Evolutionary conservation across 108 stramenopile genomes (phyloP).

Genomic region (Nitzschia inconspicua): DNA sequence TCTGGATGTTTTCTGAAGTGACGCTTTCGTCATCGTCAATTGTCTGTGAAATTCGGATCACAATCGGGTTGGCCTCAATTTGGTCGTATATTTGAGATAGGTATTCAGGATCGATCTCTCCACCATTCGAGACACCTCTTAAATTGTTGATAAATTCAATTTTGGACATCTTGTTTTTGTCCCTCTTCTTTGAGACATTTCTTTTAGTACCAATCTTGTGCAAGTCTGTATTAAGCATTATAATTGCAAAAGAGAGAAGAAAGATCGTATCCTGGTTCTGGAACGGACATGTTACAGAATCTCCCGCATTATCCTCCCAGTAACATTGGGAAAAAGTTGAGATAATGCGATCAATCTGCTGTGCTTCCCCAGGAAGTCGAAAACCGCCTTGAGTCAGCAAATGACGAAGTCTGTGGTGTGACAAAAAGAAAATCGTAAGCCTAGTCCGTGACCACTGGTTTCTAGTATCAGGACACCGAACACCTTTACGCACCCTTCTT

Average conservation of each 20-base stretch:
- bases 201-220: conserved; percentile 66
- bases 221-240: conserved; percentile 98
- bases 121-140: conserved; percentile 59
- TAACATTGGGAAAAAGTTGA: conserved; percentile 91
- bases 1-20: background rate
- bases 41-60: conserved; percentile 15
- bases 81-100: conserved; percentile 75
- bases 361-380: conserved; percentile 95
- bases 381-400: conserved; percentile 91
- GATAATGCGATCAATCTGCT: conserved; percentile 91
- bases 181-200: conserved; percentile 35
- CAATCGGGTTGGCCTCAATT: conserved; percentile 71
- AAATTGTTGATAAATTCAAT: conserved; percentile 88
- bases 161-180: conserved; percentile 93
- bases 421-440: background rate
- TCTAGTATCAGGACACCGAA: background rate
- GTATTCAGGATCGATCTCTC: conserved; percentile 68
- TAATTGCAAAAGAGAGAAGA: conserved; percentile 92
- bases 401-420: conserved; percentile 61
- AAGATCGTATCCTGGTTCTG: conserved; percentile 90
- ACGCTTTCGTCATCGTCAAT: conserved; percentile 9
- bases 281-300: conserved; percentile 72
- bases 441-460: background rate
- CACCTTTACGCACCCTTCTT: conserved; percentile 64
- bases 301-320: conserved; percentile 94